These are phyloP conservation scores for Clohesyomyces aquaticus DNA, from an alignment of 495 filamentous ascomycete genomes.

Conservation along the genomic window DNA sequence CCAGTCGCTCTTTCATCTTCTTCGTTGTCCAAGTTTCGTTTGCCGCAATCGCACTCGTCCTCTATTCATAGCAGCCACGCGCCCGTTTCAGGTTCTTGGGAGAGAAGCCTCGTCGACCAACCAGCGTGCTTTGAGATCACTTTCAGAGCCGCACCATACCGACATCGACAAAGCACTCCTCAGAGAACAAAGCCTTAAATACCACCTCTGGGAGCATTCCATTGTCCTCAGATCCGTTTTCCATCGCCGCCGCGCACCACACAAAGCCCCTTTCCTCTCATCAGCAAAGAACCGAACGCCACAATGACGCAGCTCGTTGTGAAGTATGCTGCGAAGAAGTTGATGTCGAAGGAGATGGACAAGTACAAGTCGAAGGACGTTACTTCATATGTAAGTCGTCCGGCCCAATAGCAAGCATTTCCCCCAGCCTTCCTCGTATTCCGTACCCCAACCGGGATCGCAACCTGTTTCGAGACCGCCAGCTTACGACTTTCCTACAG, in stretches of 20 bases:
- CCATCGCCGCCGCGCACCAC: conserved; percentile 2
- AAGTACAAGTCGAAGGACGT: conserved; percentile 47
- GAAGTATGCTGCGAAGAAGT: conserved; percentile 50
- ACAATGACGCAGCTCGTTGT: conserved; percentile 45
- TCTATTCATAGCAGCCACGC: conserved; percentile 38
- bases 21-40: conserved; percentile 6
- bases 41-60: conserved; percentile 20
- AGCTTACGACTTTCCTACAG: conserved; percentile 31
- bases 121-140: conserved; percentile 8
- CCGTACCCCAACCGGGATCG: too few species aligned
- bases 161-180: background rate
- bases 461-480: background rate
- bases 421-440: too few species aligned
- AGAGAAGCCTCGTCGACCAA: conserved; percentile 26
- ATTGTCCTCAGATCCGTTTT: background rate
- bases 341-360: conserved; percentile 45
- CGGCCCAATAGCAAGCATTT: background rate
- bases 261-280: conserved; percentile 7
- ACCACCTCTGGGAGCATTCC: background rate
- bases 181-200: conserved; percentile 12
- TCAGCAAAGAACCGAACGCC: conserved; percentile 9
- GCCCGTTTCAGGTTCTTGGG: conserved; percentile 39
- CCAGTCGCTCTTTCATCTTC: conserved; percentile 11
- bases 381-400: conserved; percentile 31
- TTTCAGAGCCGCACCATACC: conserved; percentile 10